A percentile compares a stretch with the other conserved stretches of the same genome.
Conservation (phyloP, 352 stramenopile species). For the Peronospora belbahrii region DNA sequence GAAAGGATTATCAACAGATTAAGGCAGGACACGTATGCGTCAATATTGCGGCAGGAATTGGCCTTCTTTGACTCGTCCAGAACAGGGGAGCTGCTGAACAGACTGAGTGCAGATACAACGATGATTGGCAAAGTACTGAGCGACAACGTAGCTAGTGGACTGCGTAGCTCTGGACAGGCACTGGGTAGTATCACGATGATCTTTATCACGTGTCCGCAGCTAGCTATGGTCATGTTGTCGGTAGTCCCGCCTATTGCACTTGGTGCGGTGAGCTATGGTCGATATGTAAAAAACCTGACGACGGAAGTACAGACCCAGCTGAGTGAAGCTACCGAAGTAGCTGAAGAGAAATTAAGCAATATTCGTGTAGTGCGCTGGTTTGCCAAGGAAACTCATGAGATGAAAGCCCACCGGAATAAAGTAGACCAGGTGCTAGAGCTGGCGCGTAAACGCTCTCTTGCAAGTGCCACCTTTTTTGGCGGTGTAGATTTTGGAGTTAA, state of each 20-base stretch:
- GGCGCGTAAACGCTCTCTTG: conserved; percentile 61
- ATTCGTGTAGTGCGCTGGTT: conserved; percentile 91
- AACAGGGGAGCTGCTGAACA: conserved; percentile 89
- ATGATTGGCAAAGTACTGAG: conserved; percentile 91
- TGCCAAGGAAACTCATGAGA: conserved; percentile 69
- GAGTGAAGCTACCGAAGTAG: conserved; percentile 86
- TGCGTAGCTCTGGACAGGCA: conserved; percentile 77
- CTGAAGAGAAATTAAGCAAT: conserved; percentile 89
- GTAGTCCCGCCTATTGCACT: conserved; percentile 90
- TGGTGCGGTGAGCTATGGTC: conserved; percentile 79
- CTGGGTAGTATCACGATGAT: conserved; percentile 86
- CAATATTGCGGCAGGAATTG: conserved; percentile 82
- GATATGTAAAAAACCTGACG: conserved; percentile 83
- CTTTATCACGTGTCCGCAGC: conserved; percentile 85
- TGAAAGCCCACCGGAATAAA: conserved; percentile 44
- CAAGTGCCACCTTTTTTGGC: conserved; percentile 81
- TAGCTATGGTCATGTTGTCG: conserved; percentile 86
- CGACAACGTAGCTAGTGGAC: conserved; percentile 71
- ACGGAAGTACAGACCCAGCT: conserved; percentile 86
- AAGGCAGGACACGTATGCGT: conserved; percentile 70
- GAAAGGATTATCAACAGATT: conserved; percentile 77
- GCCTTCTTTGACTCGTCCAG: conserved; percentile 87
- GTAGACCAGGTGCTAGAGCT: conserved; percentile 55
- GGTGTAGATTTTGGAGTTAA: conserved; percentile 80
- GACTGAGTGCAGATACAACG: conserved; percentile 86